Conservation (phyloP, 371 early-diverging fungal genomes). For the Mortierella sp. region DNA sequence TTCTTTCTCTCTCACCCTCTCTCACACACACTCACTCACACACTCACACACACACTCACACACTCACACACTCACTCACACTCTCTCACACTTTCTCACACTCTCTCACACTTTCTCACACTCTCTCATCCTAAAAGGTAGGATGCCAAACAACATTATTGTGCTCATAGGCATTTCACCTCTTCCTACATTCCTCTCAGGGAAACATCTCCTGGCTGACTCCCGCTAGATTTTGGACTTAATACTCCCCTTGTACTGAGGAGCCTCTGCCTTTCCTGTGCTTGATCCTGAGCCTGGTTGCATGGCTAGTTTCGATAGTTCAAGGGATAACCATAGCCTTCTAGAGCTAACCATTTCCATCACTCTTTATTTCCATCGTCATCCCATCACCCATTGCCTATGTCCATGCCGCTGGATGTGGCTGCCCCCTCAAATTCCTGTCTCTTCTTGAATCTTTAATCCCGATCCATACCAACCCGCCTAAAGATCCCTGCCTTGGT, state of each 20-base stretch:
- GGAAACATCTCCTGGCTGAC: no score
- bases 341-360: background rate
- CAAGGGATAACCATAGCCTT: background rate
- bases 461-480: constrained; percentile 2
- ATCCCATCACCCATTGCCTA: background rate
- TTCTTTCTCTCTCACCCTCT: no score
- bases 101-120: no score
- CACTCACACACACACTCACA: no score
- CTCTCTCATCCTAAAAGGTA: no score
- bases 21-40: no score
- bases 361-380: background rate
- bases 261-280: background rate
- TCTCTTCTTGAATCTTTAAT: constrained; percentile 15
- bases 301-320: background rate
- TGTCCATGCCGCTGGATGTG: background rate
- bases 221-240: background rate
- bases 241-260: background rate
- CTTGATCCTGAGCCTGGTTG: background rate
- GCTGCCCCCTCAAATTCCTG: background rate
- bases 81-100: no score
- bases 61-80: no score
- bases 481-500: constrained; percentile 5
- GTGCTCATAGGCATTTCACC: no score
- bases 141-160: no score
- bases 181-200: no score